Evolutionary conservation across 345 rosid species (phyloP).

Genomic region (Hibiscus mutabilis): DNA sequence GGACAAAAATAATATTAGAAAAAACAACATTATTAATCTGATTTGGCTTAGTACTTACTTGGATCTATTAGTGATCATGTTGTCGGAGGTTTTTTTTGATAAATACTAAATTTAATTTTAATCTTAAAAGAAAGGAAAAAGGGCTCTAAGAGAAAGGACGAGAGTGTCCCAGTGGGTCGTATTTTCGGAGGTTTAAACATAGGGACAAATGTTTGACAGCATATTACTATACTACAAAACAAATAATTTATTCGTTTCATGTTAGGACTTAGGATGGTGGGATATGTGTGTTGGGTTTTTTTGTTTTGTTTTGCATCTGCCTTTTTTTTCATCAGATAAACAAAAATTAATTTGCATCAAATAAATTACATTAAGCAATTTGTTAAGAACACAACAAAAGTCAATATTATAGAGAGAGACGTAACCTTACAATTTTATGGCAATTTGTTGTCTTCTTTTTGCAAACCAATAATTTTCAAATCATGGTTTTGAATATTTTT

Average conservation of each 20-base stretch:
- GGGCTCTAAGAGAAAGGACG: too few relatives aligned
- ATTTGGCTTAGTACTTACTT: too few relatives aligned
- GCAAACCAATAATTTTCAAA: background rate
- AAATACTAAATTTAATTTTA: too few relatives aligned
- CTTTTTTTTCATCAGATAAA: background rate
- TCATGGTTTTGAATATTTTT: background rate
- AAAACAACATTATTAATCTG: too few relatives aligned
- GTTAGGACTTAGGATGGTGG: background rate
- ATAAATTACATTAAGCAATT: background rate
- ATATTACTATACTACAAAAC: background rate
- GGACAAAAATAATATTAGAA: too few relatives aligned
- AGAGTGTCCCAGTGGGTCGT: too few relatives aligned
- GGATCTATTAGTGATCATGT: background rate
- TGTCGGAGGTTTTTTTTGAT: too few relatives aligned
- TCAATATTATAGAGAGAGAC: background rate
- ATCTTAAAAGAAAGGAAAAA: too few relatives aligned
- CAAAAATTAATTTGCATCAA: background rate
- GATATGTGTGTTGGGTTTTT: background rate
- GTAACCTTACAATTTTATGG: background rate
- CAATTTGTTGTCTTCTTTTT: background rate
- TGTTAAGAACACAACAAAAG: slow-evolving; percentile 1
- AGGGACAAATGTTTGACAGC: too few relatives aligned
- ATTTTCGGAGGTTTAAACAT: background rate
- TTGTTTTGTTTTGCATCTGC: background rate
- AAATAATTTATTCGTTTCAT: background rate